Conservation (phyloP, 1,284 basidiomycete species). For the Fistulina hepatica region DNA sequence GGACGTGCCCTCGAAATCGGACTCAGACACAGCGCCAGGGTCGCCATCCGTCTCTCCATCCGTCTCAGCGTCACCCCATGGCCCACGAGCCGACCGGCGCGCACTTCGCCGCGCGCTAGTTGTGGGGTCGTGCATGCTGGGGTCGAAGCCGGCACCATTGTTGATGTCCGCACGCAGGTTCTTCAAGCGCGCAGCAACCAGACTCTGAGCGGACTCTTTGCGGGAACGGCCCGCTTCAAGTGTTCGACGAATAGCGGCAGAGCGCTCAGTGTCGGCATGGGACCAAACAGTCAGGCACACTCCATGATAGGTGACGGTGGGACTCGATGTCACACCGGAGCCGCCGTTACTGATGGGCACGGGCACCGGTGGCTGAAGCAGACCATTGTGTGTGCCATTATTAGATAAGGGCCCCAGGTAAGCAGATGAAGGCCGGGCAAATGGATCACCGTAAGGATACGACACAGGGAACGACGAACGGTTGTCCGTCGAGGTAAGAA, state of each 20-base stretch:
- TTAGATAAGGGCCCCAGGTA: constrained; percentile 65
- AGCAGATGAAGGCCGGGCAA: constrained; percentile 63
- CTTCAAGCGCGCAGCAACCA: constrained; percentile 55
- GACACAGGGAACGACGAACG: constrained; percentile 50
- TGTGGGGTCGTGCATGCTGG: constrained; percentile 38
- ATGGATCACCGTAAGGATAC: constrained; percentile 68
- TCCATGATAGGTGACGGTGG: constrained; percentile 72
- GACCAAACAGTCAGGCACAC: constrained; percentile 91
- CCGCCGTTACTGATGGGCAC: constrained; percentile 30
- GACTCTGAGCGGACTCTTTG: constrained; percentile 67
- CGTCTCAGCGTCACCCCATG: constrained; percentile 69
- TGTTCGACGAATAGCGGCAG: constrained; percentile 69
- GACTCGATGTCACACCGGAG: constrained; percentile 28
- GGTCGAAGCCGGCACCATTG: constrained; percentile 28
- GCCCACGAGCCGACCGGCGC: constrained; percentile 48
- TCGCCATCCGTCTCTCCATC: constrained; percentile 63
- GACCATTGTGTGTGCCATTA: constrained; percentile 41
- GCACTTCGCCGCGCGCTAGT: constrained; percentile 43
- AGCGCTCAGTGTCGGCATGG: constrained; percentile 80
- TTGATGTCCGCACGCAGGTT: constrained; percentile 41
- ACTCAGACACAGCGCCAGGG: constrained; percentile 69
- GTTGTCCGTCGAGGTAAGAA: constrained; percentile 48
- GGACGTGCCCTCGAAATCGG: constrained; percentile 70
- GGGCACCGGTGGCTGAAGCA: constrained; percentile 29
- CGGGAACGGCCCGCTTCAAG: constrained; percentile 65